Base-by-base conservation (phyloP, 2,329 filamentous ascomycete species). In the Chaetomiaceae sp. region DNA sequence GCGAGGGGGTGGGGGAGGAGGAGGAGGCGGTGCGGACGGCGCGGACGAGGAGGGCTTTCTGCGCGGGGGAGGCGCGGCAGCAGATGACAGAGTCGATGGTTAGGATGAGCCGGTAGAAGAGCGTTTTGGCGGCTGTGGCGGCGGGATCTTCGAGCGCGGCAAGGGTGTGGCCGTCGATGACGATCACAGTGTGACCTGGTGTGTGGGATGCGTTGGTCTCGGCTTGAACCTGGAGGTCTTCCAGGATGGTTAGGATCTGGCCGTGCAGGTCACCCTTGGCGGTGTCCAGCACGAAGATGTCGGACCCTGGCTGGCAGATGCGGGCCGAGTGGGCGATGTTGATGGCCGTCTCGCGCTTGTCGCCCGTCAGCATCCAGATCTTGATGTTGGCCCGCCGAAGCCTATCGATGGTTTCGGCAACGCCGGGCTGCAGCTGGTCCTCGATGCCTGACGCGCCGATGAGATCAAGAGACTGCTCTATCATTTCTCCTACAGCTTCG, bases 291-390 rank as follows among this genome's bases (percentile, higher is more conserved):
- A 95, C 78, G 41, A 86, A 86, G 14, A 95, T 66, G 6, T 84
- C 81, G 1, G 88, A 95, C 59, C 86, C 76, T 0, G 76, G 71
- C 51, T 77, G 78, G 58, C 75, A 90, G 26, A 96, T 75, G 22
- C 85, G 80, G 38, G 88, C 91, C 0, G 89, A 91, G 58, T 95
- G 84, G 0, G 87, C 88, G 54, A 95, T 93, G 58, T 94, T 94
- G 67, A 95, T 91, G 35, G 88, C 88, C 0, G 88, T 95, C 67
- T 95, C 89, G 37, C 88, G 79, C 66, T 94, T 95, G 64, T 96
- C 90, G 19, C 90, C 90, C 3, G 90, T 96, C 35, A 96, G 73
- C 90, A 96, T 95, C 90, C 90, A 95, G 54, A 96, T 81, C 65
- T 93, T 94, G 69, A 95, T 93, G 53, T 89, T 89, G 1, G 89